Conservation (phyloP, 768 basidiomycete genomes). For the Mycena metata region DNA sequence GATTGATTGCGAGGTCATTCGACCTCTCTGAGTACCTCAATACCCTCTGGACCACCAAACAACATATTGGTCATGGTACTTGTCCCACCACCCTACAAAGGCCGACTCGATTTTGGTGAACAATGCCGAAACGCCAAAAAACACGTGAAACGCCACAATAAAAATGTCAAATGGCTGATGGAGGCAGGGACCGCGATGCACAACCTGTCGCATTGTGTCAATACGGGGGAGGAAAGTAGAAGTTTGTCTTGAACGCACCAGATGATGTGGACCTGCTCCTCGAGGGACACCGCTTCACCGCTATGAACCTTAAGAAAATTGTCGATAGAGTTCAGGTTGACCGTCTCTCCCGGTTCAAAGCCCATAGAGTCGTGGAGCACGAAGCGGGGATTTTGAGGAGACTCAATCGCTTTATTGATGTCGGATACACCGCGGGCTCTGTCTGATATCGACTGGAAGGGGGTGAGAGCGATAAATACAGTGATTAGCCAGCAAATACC, state of each 20-base stretch:
- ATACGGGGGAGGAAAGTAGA: not conserved
- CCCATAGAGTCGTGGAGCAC: constrained; percentile 16
- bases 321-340: not conserved
- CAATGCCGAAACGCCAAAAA: too few species aligned
- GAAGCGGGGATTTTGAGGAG: constrained; percentile 4
- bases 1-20: too few species aligned
- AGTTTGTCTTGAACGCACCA: not conserved
- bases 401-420: constrained; percentile 1
- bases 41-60: too few species aligned
- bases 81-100: too few species aligned
- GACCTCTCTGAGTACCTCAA: too few species aligned
- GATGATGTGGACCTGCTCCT: constrained; percentile 10
- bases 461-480: not conserved
- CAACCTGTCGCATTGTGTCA: not conserved
- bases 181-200: constrained; percentile 2
- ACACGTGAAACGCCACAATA: too few species aligned
- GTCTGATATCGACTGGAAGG: constrained; percentile 12
- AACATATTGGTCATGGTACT: too few species aligned
- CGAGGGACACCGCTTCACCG: not conserved
- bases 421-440: not conserved
- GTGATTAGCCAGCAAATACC: too few species aligned
- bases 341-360: constrained; percentile 5
- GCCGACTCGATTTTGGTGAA: too few species aligned
- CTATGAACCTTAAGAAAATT: not conserved
- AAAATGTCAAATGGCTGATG: too few species aligned